Base-by-base conservation (phyloP, 2,329 filamentous ascomycete genomes). In the Huntiella savannae region DNA sequence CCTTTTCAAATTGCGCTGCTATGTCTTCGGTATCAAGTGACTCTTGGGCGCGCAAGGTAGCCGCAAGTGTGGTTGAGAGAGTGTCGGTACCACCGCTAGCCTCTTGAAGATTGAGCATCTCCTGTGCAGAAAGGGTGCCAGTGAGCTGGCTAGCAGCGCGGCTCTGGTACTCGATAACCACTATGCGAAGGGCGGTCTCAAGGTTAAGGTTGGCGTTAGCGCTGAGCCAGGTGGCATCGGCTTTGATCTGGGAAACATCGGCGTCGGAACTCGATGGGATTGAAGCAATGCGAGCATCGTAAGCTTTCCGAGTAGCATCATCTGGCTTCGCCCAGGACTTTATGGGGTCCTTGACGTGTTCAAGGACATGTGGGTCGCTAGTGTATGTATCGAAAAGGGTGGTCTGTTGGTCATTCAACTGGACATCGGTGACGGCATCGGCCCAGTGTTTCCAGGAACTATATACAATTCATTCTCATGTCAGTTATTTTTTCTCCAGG, bases 181-280 rank as follows among this genome's bases (percentile, higher is more conserved):
- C 79, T 38, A 93, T 69, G 50, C 91, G 75, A 55, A 98, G 67
- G 19, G 88, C 86, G 10, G 79, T 75, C 38, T 91, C 67, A 59
- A 95, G 78, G 59, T 91, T 85, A 53, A 95, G 75, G 39, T 74
- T 70, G 43, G 78, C 75, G 56, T 79, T 75, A 55, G 80, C 75
- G 61, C 84, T 87, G 51, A 98, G 66, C 86, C 87, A 96, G 53
- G 81, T 59, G 33, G 85, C 74, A 64, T 96, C 87, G 40, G 75
- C 73, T 63, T 93, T 94, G 59, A 96, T 75, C 56, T 80, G 67
- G 35, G 81, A 76, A 53, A 94, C 68, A 56, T 87, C 75, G 10
- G 73, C 66, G 4, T 73, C 73, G 13, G 81, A 76, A 1, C 83
- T 75, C 42, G 86, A 75, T 58, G 93, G 81, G 51, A 95, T 92